phyloP scores from a whole-genome alignment of 2,329 filamentous ascomycete genomes.

The Bipolaris sorokiniana region DNA sequence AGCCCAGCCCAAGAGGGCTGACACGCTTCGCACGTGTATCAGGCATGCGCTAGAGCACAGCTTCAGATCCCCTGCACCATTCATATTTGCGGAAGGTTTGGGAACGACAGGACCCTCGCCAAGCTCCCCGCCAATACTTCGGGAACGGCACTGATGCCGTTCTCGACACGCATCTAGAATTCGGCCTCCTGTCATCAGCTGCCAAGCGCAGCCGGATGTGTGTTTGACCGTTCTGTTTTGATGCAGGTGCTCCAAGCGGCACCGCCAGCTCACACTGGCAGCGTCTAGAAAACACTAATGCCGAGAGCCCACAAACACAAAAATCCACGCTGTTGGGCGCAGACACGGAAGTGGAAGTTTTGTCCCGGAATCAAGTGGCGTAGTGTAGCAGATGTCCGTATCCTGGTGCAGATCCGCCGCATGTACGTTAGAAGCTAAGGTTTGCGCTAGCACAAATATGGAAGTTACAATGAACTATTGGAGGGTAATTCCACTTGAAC shows the following conservation, averaged over 20 bases:
- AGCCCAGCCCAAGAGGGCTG: conserved; percentile 18
- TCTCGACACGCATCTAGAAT: conserved; percentile 8
- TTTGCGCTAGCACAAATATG: conserved; percentile 14
- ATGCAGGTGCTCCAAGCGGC: conserved; percentile 15
- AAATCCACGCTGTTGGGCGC: conserved; percentile 10
- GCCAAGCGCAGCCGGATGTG: conserved; percentile 16
- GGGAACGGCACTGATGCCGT: conserved; percentile 11
- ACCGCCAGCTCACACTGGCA: conserved; percentile 18
- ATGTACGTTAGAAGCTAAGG: conserved; percentile 25
- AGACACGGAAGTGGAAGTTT: conserved; percentile 10
- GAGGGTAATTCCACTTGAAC: neutral
- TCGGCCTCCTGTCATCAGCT: neutral
- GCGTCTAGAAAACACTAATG: conserved; percentile 22
- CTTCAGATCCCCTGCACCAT: conserved; percentile 27
- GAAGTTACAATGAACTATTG: conserved; percentile 19
- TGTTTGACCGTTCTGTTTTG: conserved; percentile 14
- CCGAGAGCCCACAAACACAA: conserved; percentile 15
- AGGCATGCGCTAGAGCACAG: conserved; percentile 21
- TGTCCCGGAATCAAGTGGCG: conserved; percentile 16
- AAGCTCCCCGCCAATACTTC: conserved; percentile 28
- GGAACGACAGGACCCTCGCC: conserved; percentile 30
- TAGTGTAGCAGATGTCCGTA: conserved; percentile 28
- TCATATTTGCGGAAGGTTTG: conserved; percentile 18
- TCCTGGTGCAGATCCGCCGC: conserved; percentile 29
- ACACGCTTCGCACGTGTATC: conserved; percentile 28